Percentiles rank a stretch among this genome's conserved stretches.
These are phyloP conservation scores for Elymus sibiricus DNA, from an alignment of 176 grass and related monocot genomes.

Conservation along the genomic window DNA sequence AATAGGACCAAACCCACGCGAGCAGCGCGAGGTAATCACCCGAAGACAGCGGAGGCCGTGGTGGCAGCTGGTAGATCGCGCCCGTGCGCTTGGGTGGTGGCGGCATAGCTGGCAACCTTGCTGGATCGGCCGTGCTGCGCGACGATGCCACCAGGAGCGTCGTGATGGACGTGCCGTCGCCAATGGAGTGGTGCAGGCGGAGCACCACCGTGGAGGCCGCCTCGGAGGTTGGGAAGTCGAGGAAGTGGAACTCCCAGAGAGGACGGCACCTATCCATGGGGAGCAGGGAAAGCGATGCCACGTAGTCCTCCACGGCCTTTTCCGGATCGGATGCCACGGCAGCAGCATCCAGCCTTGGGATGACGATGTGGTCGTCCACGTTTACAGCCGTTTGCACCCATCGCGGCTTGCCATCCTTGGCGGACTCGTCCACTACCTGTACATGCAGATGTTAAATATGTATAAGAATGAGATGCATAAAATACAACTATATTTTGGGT, in stretches of 20 bases:
- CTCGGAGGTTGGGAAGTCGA: constrained; percentile 59
- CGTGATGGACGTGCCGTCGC: neutral
- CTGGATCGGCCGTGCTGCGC: constrained; percentile 24
- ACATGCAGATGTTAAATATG: neutral
- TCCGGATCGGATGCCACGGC: neutral
- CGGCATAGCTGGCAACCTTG: neutral
- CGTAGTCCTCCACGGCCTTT: neutral
- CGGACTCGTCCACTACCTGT: neutral
- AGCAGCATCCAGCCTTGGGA: neutral
- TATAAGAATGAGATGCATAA: too few species aligned
- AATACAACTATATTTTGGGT: too few species aligned
- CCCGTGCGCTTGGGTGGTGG: neutral
- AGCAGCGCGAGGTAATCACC: too few species aligned
- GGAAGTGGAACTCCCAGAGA: constrained; percentile 65
- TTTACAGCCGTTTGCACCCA: neutral
- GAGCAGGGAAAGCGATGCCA: constrained; percentile 20
- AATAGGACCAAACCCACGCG: too few species aligned
- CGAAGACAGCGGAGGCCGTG: too few species aligned
- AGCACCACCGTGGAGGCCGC: neutral
- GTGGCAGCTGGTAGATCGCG: neutral
- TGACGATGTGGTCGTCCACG: neutral
- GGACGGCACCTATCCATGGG: constrained; percentile 36
- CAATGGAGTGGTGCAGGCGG: neutral
- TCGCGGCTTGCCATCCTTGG: neutral
- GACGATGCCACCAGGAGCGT: constrained; percentile 56